Percentiles rank a stretch among this genome's conserved stretches.
Evolutionary conservation across 2,329 filamentous ascomycete genomes (phyloP).

Genomic region (Stromatinia cepivora): DNA sequence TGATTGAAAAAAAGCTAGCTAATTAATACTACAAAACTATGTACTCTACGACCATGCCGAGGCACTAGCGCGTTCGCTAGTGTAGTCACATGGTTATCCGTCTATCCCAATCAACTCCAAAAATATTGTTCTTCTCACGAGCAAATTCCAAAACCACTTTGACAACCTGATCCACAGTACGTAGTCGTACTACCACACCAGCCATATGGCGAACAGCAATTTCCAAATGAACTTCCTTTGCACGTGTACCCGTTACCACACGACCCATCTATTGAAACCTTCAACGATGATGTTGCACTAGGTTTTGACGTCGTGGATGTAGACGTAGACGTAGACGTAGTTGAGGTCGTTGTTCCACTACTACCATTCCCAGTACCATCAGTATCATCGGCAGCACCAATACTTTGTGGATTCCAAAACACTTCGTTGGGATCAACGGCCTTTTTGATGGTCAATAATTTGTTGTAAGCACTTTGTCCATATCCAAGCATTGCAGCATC

Average conservation of each 20-base stretch:
- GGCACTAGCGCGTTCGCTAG: too few species aligned
- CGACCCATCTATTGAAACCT: constrained; percentile 9
- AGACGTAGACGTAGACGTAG: neutral
- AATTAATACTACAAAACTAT: too few species aligned
- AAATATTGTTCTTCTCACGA: neutral
- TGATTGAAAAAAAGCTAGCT: too few species aligned
- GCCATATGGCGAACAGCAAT: constrained; percentile 11
- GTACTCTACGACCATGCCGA: too few species aligned
- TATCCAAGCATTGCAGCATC: constrained; percentile 15
- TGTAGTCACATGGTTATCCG: too few species aligned
- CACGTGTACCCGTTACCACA: constrained; percentile 12
- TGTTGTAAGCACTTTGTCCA: constrained; percentile 23
- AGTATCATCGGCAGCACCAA: constrained; percentile 9
- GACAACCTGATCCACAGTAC: constrained; percentile 15
- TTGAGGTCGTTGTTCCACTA: neutral
- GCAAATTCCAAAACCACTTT: constrained; percentile 18
- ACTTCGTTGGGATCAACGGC: constrained; percentile 19
- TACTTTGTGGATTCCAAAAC: constrained; percentile 29
- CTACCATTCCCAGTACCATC: neutral
- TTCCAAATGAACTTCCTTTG: constrained; percentile 9
- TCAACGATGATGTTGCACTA: neutral
- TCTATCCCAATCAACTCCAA: too few species aligned
- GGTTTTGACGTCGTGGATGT: neutral
- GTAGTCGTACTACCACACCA: constrained; percentile 1
- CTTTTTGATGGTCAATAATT: constrained; percentile 21